phyloP scores from a whole-genome alignment of 2,329 filamentous ascomycete species.

The Fusarium protoensiforme region DNA sequence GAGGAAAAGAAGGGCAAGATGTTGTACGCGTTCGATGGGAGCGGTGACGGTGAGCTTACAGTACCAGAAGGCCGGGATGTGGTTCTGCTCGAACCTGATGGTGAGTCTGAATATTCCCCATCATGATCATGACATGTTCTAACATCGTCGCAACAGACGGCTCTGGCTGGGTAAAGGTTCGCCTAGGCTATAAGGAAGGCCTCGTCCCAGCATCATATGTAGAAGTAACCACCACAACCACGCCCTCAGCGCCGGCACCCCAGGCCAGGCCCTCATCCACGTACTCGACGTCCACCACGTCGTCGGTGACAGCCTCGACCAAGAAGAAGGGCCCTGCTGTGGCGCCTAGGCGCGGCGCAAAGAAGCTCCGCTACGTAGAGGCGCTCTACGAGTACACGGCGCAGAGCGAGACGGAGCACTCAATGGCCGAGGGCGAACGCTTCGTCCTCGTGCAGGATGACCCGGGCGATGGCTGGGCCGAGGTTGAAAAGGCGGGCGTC shows the following conservation, averaged over 20 bases:
- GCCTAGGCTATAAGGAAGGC: constrained; percentile 79
- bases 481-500: constrained; percentile 90
- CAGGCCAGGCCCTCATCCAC: constrained; percentile 75
- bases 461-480: constrained; percentile 93
- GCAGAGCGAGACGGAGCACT: constrained; percentile 86
- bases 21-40: constrained; percentile 87
- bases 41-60: constrained; percentile 82
- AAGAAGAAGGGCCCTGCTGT: constrained; percentile 95
- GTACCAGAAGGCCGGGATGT: constrained; percentile 85
- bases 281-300: constrained; percentile 76
- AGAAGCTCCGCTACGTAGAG: constrained; percentile 93
- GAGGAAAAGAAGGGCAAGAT: constrained; percentile 79
- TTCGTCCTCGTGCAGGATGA: constrained; percentile 92
- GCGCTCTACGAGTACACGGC: constrained; percentile 93
- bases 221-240: constrained; percentile 67
- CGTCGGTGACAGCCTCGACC: constrained; percentile 47
- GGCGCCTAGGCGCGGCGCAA: constrained; percentile 88
- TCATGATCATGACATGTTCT: constrained; percentile 5
- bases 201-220: constrained; percentile 90
- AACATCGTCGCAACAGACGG: constrained; percentile 72
- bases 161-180: constrained; percentile 90
- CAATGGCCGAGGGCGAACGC: constrained; percentile 88
- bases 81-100: constrained; percentile 84
- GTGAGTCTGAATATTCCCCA: constrained; percentile 63
- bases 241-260: constrained; percentile 55